Base-by-base conservation (phyloP, 2,329 filamentous ascomycete species). In the Dactylonectria macrodidyma region DNA sequence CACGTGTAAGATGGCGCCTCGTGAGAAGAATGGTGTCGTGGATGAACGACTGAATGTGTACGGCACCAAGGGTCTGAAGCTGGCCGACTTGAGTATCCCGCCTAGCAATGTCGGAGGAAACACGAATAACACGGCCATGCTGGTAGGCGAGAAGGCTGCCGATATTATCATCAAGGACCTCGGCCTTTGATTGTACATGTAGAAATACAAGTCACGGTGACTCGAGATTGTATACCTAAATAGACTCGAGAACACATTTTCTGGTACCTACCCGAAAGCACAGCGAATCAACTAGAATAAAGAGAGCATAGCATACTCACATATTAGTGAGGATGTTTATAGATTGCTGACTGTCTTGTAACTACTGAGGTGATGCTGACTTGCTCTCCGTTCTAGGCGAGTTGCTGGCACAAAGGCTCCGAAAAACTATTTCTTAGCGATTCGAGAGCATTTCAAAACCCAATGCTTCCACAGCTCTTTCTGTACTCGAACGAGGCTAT, bases 101-200 rank as follows among this genome's bases (percentile, higher is more conserved):
- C 81, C 81, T 0, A 57, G 67, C 26, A 85, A 85, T 14, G 80
- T 87, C 1, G 83, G 77, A 2, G 82, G 80, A 0, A 88, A 88
- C 65, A 87, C 86, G 1, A 83, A 84, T 48, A 85, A 84, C 44
- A 84, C 84, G 1, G 86, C 86, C 0, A 74, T 87, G n/a, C 63
- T 83, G n/a, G 76, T 88, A 34, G 86, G 86, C 2, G 86, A 88
- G 78, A 84, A 82, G 74, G 83, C 80, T 4, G 82, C 82, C 0
- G 81, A 81, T 62, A 82, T 84, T 46, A 78, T 84, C 24, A 78
- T 81, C 5, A 75, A 74, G 62, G 82, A 83, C 59, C 67, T 84
- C 14, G 38, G 38, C 14, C 38, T 41, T 41, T 41, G 2, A 41
- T 41, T 41, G 38, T 16, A 14, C 5, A 41, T 16, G 7, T 54